Percentiles rank a stretch among this genome's conserved stretches.
phyloP scores from a whole-genome alignment of 164 flowering plant genomes.

The Aristolochia contorta region DNA sequence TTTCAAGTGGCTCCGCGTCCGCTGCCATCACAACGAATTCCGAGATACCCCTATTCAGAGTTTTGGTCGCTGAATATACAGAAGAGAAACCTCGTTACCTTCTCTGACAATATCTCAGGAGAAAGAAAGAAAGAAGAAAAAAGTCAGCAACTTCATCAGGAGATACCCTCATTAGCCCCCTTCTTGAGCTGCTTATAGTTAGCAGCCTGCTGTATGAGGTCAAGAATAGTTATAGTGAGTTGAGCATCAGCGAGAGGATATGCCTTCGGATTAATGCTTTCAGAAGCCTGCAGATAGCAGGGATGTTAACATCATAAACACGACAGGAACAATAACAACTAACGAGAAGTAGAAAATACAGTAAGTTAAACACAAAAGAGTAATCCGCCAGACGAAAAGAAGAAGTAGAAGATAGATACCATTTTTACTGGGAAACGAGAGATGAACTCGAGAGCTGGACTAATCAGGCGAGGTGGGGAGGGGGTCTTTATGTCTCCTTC shows the following conservation, averaged over 20 bases:
- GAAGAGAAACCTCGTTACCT: neutral
- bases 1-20: slow-evolving; percentile 65
- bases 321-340: no score
- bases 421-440: no score
- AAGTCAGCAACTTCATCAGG: neutral
- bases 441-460: no score
- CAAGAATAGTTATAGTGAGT: slow-evolving; percentile 21
- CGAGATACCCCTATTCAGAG: slow-evolving; percentile 11
- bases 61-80: slow-evolving; percentile 12
- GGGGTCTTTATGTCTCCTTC: no score
- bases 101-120: neutral
- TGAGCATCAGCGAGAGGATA: slow-evolving; percentile 15
- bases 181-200: slow-evolving; percentile 29
- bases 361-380: no score
- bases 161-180: slow-evolving; percentile 29
- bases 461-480: no score
- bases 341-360: no score
- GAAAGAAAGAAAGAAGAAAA: neutral
- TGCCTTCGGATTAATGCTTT: slow-evolving; percentile 14
- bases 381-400: no score
- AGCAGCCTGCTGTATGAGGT: slow-evolving; percentile 20
- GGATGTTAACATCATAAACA: slow-evolving; percentile 22
- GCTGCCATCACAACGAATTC: slow-evolving; percentile 18
- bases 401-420: no score
- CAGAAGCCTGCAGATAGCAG: slow-evolving; percentile 13